A percentile compares a stretch with the other conserved stretches of the same genome.
These are phyloP conservation scores for Calamus simplicifolius DNA, from an alignment of 176 grass and related monocot species.

Conservation along the genomic window DNA sequence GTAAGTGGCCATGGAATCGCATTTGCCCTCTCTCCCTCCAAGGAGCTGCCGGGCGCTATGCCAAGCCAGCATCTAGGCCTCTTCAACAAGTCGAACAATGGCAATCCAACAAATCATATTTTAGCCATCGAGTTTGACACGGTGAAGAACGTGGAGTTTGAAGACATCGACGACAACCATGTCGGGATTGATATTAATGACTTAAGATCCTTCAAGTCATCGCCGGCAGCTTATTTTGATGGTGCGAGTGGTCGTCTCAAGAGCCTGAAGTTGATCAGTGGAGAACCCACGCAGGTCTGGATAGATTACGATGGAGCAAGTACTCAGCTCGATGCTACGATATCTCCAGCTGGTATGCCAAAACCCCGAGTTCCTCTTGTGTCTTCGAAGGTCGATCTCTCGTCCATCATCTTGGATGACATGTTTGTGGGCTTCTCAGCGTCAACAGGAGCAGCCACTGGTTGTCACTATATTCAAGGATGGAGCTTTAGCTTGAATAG, in stretches of 20 bases:
- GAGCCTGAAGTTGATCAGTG: slow-evolving; percentile 12
- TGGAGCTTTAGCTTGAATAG: slow-evolving; percentile 59
- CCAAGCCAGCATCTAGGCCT: slow-evolving; percentile 41
- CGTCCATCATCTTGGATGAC: slow-evolving; percentile 12
- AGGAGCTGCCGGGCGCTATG: slow-evolving; percentile 5
- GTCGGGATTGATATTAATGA: slow-evolving; percentile 52
- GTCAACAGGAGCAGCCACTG: slow-evolving; percentile 42
- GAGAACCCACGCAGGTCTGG: slow-evolving; percentile 34
- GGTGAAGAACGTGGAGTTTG: slow-evolving; percentile 30
- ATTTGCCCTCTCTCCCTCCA: slow-evolving; percentile 42
- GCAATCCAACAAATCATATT: slow-evolving; percentile 7
- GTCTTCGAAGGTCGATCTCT: slow-evolving; percentile 22
- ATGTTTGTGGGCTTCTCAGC: slow-evolving; percentile 62
- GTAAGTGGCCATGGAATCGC: slow-evolving; percentile 50
- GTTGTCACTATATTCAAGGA: slow-evolving; percentile 52
- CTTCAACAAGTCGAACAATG: slow-evolving; percentile 31
- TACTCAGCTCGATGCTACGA: slow-evolving; percentile 32
- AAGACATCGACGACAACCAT: slow-evolving; percentile 43
- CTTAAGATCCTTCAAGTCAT: slow-evolving; percentile 3
- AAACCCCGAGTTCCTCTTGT: slow-evolving; percentile 31
- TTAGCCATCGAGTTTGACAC: slow-evolving; percentile 72
- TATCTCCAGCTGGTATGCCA: slow-evolving; percentile 11
- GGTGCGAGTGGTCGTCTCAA: not conserved
- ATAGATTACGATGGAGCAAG: slow-evolving; percentile 41
- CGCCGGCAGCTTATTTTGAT: not conserved